Percentiles rank a stretch among this genome's conserved stretches.
Evolutionary conservation across 202 grass and related monocot species (phyloP).

Genomic region (Setaria viridis): DNA sequence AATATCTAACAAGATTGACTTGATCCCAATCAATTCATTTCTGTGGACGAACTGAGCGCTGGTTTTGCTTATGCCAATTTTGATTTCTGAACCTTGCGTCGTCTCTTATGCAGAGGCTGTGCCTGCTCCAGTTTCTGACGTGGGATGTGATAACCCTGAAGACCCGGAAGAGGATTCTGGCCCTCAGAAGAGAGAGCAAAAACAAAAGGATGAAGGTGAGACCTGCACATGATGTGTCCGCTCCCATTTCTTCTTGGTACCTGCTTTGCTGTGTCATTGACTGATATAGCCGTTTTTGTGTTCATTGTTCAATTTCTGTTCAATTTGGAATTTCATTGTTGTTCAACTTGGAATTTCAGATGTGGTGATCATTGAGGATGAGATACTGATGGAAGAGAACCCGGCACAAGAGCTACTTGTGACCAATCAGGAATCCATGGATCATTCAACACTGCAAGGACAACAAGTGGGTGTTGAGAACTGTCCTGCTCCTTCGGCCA

Average conservation of each 20-base stretch:
- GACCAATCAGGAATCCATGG: neutral
- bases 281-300: neutral
- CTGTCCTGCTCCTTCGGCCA: neutral
- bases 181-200: neutral
- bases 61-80: conserved; percentile 10
- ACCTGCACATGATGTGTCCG: neutral
- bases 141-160: neutral
- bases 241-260: neutral
- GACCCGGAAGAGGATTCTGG: neutral
- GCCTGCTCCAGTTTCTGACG: neutral
- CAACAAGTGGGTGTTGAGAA: neutral
- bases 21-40: neutral
- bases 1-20: neutral
- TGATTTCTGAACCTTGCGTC: neutral
- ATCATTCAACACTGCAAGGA: conserved; percentile 6
- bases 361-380: neutral
- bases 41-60: neutral
- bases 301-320: neutral
- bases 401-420: neutral
- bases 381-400: neutral
- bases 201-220: conserved; percentile 31
- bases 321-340: conserved; percentile 11
- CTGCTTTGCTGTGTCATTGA: too few species aligned
- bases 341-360: conserved; percentile 16
- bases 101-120: neutral